Evolutionary conservation across 2,329 filamentous ascomycete species (phyloP).

Genomic region (Cyclaneusma minus): DNA sequence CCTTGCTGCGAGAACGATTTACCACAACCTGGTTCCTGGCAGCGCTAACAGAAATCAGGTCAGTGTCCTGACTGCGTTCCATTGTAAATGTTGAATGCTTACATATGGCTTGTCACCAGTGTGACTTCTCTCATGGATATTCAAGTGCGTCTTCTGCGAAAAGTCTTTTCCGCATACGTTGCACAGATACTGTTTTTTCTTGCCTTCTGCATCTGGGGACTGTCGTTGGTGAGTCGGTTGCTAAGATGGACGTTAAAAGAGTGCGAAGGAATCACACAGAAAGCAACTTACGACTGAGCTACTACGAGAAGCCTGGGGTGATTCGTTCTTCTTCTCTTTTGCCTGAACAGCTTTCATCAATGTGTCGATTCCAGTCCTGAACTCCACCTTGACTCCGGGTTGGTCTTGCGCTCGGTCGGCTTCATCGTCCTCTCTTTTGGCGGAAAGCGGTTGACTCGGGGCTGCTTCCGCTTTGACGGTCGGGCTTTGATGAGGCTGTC

Average conservation of each 20-base stretch:
- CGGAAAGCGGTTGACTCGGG: too few species aligned
- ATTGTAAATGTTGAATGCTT: too few species aligned
- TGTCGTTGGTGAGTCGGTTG: too few species aligned
- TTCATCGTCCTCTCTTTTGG: too few species aligned
- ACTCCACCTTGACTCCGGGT: constrained; percentile 39
- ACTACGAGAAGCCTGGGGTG: too few species aligned
- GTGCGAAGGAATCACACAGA: too few species aligned
- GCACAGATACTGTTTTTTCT: constrained; percentile 56
- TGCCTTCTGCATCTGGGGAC: constrained; percentile 2
- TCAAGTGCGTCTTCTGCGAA: constrained; percentile 80
- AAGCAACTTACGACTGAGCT: too few species aligned
- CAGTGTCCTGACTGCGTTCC: neutral
- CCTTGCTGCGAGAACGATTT: constrained; percentile 79
- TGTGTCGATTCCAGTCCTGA: constrained; percentile 71
- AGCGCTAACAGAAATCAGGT: constrained; percentile 32
- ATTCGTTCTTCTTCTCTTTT: constrained; percentile 31
- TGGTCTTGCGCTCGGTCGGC: constrained; percentile 22
- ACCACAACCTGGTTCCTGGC: constrained; percentile 57
- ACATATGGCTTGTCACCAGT: constrained; percentile 86
- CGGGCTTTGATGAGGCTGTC: constrained; percentile 1
- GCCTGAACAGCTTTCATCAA: constrained; percentile 80
- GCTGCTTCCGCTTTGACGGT: too few species aligned
- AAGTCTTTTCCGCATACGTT: constrained; percentile 70
- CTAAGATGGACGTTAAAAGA: too few species aligned
- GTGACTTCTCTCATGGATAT: constrained; percentile 78